These are phyloP conservation scores for Scenedesmus sp. DNA, from an alignment of 163 green algal genomes.

Conservation along the genomic window DNA sequence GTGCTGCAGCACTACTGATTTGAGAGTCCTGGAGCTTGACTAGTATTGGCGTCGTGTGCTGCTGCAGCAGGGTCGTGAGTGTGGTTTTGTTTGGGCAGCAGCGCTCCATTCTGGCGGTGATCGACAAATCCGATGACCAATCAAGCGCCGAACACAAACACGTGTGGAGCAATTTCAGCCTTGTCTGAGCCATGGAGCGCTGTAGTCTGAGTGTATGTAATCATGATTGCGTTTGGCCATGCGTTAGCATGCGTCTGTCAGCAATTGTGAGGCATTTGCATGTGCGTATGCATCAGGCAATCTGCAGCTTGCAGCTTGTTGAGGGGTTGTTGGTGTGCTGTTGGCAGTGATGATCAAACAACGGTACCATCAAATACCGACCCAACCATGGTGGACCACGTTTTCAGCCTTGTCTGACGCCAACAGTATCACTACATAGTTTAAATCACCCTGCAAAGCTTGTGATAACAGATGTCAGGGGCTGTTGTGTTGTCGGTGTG, in stretches of 20 bases:
- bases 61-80: too few relatives aligned
- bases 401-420: conserved; percentile 52
- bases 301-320: neutral
- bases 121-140: conserved; percentile 32
- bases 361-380: conserved; percentile 52
- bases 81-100: neutral
- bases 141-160: conserved; percentile 32
- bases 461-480: neutral
- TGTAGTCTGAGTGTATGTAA: neutral
- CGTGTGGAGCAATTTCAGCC: conserved; percentile 43
- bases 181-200: conserved; percentile 43
- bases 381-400: conserved; percentile 14
- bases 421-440: neutral
- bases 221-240: neutral
- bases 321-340: neutral
- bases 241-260: neutral
- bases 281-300: neutral
- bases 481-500: neutral
- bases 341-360: conserved; percentile 34
- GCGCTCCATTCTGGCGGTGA: conserved; percentile 5
- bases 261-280: neutral
- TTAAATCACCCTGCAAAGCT: neutral
- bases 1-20: neutral
- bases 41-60: neutral
- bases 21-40: neutral